Base-by-base conservation (phyloP, 495 filamentous ascomycete species). In the Cladorrhinum samala region DNA sequence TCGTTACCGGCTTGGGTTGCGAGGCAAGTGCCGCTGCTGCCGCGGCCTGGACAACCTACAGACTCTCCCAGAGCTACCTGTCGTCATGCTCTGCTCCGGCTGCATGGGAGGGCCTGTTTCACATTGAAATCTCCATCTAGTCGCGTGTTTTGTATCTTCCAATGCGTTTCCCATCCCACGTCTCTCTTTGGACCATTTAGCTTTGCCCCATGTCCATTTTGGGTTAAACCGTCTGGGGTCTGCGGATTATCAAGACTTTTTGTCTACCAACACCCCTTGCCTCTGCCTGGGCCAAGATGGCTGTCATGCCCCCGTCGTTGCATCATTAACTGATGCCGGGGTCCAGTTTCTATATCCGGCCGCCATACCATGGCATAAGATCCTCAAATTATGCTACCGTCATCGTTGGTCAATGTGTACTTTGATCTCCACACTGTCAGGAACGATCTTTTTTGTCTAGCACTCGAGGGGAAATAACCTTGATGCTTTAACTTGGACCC, bases 301-400 rank as follows among this genome's bases (percentile, higher is more conserved):
- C 58, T 58, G 66, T 64, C 66, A 70, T 70, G 62, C 68, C 66
- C 67, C 55, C 70, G 69, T 67, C 68, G 65, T 69, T 74, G 71
- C 72, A 74, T 75, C 73, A 73, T 69, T 67, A 62, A 67, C 64
- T 70, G 65, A 65, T 60, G 69, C 72, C 63, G 65, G 70, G 70
- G 64, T 67, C 64, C 60, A 59, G 64, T 65, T 71, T 72, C 72
- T 74, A 74, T 74, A 77, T 76, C 69, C 71, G 69, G 71, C 65
- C 73, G 63, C 63, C 59, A 70, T 58, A 68, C 72, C 72, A 76
- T 77, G 70, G 72, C 74, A 76, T 77, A 77, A 77, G 75, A 77
- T 74, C 71, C 68, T 65, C 75, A 72, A 73, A 76, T 77, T 77
- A 77, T 77, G 74, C 71, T 74, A 71, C 69, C 65, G 70, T 71